Evolutionary conservation across 192 early-diverging fungal genomes (phyloP), one percentile per base, ranked within the genome.

Genomic region (Tieghemiomyces parasiticus): DNA sequence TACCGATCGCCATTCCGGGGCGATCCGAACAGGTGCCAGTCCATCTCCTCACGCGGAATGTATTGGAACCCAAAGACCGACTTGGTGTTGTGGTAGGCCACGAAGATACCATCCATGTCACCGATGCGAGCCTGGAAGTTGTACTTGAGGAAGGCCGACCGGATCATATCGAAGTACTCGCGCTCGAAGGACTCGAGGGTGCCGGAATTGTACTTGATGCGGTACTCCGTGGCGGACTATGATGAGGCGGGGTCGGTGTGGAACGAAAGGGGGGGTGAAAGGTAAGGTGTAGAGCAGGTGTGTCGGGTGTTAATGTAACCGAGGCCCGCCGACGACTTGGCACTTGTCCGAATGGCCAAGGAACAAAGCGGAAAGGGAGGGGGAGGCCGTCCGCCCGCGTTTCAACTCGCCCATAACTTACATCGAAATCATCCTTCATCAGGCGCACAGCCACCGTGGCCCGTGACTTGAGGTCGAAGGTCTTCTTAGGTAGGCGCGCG

Each of bases 51-150:
- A 30, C 88, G 64, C 4, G 83, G 72, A 12, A 97, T 78, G 61
- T 95, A 97, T 72, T 97, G 88, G 67, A 97, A 97, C 22, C 93
- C 93, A 80, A 97, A 95, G 42, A 93, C 79, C 55, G 77, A 77
- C 20, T 78, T 73, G 12, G 91, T 93, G 67, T 93, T 97, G 71
- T 97, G 93, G 65, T 90, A 94, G 2, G 82, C 78, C 1, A 97
- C 89, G 64, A 97, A 84, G 3, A 95, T 84, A 1, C 93, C 93
- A 64, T 94, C 92, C 93, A 97, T 97, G 59, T 85, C 80, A 2
- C 93, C 93, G 46, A 97, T 92, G 4, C 91, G 83, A 2, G 79
- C 88, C 72, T 97, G 93, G 51, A 94, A 84, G 68, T 84, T 92
- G 70, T 69, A 71, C 67, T 94, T 97, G 44, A 97, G 69, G 62